These are phyloP conservation scores for Nowakowskiella sp. DNA, from an alignment of 192 early-diverging fungal species.

Conservation along the genomic window DNA sequence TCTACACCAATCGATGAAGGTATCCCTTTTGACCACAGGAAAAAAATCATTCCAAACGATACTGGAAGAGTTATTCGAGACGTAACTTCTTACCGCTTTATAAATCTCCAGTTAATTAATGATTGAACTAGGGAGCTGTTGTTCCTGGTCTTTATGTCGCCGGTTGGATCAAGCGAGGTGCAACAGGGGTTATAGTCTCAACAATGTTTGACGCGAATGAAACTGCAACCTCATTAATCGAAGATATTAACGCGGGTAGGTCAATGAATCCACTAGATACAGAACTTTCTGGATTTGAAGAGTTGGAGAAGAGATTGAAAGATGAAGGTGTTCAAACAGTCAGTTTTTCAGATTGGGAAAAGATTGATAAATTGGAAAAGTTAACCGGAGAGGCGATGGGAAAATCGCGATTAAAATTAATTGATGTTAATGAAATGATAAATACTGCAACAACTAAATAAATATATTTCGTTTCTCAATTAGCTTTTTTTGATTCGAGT, in stretches of 20 bases:
- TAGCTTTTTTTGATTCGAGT: too few species aligned
- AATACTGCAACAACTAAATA: slow-evolving; percentile 29
- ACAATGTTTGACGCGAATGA: slow-evolving; percentile 93
- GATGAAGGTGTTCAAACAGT: slow-evolving; percentile 34
- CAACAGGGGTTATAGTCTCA: slow-evolving; percentile 84
- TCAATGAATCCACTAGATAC: slow-evolving; percentile 54
- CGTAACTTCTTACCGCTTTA: slow-evolving; percentile 8
- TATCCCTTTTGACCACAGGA: slow-evolving; percentile 66
- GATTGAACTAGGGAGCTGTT: not conserved
- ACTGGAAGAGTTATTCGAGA: slow-evolving; percentile 59
- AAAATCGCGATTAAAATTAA: slow-evolving; percentile 83
- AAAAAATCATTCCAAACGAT: slow-evolving; percentile 70
- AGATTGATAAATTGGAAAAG: slow-evolving; percentile 67
- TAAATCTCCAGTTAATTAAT: not conserved
- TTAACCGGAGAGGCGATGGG: slow-evolving; percentile 48
- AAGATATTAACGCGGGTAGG: slow-evolving; percentile 20
- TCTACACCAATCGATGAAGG: slow-evolving; percentile 58
- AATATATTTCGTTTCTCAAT: too few species aligned
- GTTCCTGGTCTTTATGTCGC: slow-evolving; percentile 72
- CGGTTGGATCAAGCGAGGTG: slow-evolving; percentile 94
- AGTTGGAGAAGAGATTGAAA: slow-evolving; percentile 20
- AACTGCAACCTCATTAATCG: slow-evolving; percentile 69
- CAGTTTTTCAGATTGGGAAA: slow-evolving; percentile 72
- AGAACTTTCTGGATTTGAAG: slow-evolving; percentile 31
- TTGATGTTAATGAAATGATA: slow-evolving; percentile 54